Evolutionary conservation across 352 stramenopile genomes (phyloP).

Genomic region (Elongisporangium prolatum): DNA sequence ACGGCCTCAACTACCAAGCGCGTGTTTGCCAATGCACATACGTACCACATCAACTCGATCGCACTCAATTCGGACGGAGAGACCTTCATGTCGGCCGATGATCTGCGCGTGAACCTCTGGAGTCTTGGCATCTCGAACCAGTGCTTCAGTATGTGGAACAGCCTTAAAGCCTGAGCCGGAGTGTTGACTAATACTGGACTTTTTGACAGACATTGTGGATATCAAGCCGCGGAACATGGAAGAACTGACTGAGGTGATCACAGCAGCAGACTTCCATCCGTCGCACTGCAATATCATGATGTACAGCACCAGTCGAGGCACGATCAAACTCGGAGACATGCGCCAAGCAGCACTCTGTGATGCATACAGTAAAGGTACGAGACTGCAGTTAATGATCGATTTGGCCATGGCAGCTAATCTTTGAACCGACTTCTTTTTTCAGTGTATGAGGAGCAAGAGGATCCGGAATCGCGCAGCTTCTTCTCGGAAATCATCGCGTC

Average conservation of each 20-base stretch:
- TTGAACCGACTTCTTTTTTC: neutral
- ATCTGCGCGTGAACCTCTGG: conserved; percentile 96
- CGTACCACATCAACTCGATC: conserved; percentile 97
- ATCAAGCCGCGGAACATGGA: conserved; percentile 97
- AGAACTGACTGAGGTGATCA: conserved; percentile 96
- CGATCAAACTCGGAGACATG: conserved; percentile 93
- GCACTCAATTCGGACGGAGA: conserved; percentile 93
- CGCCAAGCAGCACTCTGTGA: conserved; percentile 87
- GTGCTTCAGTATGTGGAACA: conserved; percentile 78
- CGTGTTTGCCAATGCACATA: conserved; percentile 92
- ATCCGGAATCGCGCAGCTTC: conserved; percentile 85
- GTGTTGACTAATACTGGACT: neutral
- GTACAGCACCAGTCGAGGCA: conserved; percentile 91
- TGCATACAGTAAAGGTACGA: conserved; percentile 62
- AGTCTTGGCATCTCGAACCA: conserved; percentile 87
- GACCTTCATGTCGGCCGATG: conserved; percentile 95
- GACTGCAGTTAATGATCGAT: neutral
- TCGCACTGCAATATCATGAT: conserved; percentile 93
- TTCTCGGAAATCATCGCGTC: conserved; percentile 96
- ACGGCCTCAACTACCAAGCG: conserved; percentile 77
- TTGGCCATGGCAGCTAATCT: neutral
- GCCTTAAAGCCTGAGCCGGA: neutral
- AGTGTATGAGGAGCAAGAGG: conserved; percentile 83
- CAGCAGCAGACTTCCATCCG: conserved; percentile 91
- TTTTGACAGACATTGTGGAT: conserved; percentile 89